Evolutionary conservation across 2,329 filamentous ascomycete genomes (phyloP), one percentile per base, ranked within the genome.

Genomic region (Talaromyces sp.): DNA sequence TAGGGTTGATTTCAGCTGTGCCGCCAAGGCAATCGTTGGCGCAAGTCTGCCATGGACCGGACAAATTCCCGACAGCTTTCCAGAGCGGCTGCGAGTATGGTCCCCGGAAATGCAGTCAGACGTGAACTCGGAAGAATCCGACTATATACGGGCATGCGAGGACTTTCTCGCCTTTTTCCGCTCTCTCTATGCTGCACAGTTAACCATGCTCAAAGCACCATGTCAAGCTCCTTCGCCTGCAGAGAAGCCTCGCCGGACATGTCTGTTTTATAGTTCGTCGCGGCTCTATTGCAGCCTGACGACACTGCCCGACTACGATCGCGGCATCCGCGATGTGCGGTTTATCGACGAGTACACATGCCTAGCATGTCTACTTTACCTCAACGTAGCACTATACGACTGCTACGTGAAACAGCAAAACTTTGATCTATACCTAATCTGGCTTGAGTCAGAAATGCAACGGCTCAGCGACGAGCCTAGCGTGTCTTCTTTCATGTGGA

Each of bases 331-430:
- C 15, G 71, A 71, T 59, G 65, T 73, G 44, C 67, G 70, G 9
- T 73, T 71, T 49, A 72, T 73, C 51, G 70, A 73, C 58, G 71
- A 72, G 64, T 72, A 72, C 55, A 67, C 69, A 9, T 70, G 70
- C 59, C 68, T 73, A 64, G 64, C 70, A 17, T 73, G 71, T 42
- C 65, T 73, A 33, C 66, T 73, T 27, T 73, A 72, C 60, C 65
- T 73, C 19, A 68, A 68, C 54, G 55, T 71, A 55, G 69, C 67
- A 5, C 63, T 73, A 7, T 66, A 71, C 39, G 69, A 73, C 55
- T 69, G 64, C 53, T 73, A 72, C 57, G 33, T 63, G 13, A 67
- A 64, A 4, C 65, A 66, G 15, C 62, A 64, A 55, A 67, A 66
- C 54, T 71, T 73, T 22, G 69, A 70, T 60, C 58, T 60, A 9